These are phyloP conservation scores for Alternaria triticimaculans DNA, from an alignment of 2,329 filamentous ascomycete genomes.

Conservation along the genomic window DNA sequence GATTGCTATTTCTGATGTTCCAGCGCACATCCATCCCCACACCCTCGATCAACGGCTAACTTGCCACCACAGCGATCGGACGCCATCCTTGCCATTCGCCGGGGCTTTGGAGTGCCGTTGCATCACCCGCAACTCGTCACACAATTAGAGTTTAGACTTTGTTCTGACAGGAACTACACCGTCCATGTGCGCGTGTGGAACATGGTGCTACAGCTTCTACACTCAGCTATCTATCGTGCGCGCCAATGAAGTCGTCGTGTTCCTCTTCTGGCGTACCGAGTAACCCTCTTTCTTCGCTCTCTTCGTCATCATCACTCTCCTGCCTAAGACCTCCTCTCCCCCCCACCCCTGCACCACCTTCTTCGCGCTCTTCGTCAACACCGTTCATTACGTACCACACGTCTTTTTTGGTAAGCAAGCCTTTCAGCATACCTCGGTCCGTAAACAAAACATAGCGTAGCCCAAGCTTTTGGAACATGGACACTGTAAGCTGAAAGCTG, in stretches of 20 bases:
- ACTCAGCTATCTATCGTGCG: conserved; percentile 10
- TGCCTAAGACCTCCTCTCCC: conserved; percentile 45
- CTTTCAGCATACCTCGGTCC: conserved; percentile 80
- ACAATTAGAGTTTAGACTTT: background rate
- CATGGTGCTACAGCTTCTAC: conserved; percentile 5
- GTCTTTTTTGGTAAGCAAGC: conserved; percentile 95
- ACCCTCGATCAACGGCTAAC: conserved; percentile 6
- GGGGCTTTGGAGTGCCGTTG: conserved; percentile 4
- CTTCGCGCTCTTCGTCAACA: conserved; percentile 42
- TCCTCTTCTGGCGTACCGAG: conserved; percentile 38
- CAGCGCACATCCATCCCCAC: background rate
- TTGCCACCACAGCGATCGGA: conserved; percentile 4
- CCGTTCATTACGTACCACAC: conserved; percentile 90
- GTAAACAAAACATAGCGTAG: conserved; percentile 88
- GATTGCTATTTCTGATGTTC: background rate
- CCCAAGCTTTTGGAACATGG: conserved; percentile 94
- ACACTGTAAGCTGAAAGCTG: conserved; percentile 82
- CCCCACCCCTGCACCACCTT: conserved; percentile 46
- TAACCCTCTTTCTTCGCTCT: conserved; percentile 50
- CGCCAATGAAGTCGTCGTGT: conserved; percentile 26
- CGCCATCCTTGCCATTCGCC: background rate
- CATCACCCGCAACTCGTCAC: background rate
- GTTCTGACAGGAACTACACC: background rate
- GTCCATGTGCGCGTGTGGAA: background rate
- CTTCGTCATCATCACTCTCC: conserved; percentile 32